Evolutionary conservation across 306 rosid genomes (phyloP).

Genomic region (Trichosanthes cucumerina): DNA sequence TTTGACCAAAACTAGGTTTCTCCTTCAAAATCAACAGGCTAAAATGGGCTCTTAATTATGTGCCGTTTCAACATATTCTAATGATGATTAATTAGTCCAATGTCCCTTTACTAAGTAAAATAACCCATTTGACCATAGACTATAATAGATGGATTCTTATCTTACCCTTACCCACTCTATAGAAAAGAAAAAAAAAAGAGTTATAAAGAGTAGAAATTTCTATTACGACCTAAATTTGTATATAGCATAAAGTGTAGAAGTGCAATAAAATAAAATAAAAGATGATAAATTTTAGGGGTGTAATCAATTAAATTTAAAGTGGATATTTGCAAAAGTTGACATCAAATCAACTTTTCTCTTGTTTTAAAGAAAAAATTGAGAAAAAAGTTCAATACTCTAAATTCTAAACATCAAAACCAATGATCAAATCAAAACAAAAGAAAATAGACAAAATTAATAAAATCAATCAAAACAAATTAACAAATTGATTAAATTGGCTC

Average conservation of each 20-base stretch:
- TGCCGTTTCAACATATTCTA: neutral
- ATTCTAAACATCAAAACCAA: neutral
- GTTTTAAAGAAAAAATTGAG: neutral
- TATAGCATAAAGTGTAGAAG: neutral
- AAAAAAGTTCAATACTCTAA: neutral
- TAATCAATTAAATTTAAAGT: neutral
- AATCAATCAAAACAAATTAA: neutral
- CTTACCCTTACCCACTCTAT: neutral
- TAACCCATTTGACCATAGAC: neutral
- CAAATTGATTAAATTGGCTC: conserved; percentile 1
- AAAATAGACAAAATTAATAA: neutral
- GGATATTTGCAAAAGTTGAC: neutral
- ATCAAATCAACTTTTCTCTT: neutral
- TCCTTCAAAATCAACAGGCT: neutral
- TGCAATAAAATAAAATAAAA: neutral
- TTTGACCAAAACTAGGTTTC: neutral
- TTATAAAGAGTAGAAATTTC: neutral
- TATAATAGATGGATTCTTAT: neutral
- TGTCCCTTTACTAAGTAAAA: neutral
- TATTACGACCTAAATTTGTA: neutral
- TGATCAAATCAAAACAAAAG: neutral
- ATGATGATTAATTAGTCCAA: neutral
- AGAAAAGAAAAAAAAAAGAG: too few relatives aligned
- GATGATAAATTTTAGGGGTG: neutral
- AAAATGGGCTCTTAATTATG: neutral